Evolutionary conservation across 1,284 basidiomycete genomes (phyloP).

Genomic region (Ustilago lituana): DNA sequence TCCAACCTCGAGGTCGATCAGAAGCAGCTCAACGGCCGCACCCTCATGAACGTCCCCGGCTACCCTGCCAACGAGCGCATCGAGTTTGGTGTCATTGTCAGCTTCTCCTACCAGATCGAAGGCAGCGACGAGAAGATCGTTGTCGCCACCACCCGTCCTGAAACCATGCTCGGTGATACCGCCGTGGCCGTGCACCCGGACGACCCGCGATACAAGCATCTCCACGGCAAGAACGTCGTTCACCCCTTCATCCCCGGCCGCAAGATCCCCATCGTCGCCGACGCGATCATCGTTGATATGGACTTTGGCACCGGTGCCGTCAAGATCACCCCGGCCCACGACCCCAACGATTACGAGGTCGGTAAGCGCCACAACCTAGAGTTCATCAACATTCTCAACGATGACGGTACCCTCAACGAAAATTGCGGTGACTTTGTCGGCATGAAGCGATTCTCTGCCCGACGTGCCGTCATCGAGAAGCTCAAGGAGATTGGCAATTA

Average conservation of each 20-base stretch:
- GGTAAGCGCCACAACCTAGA: slow-evolving; percentile 87
- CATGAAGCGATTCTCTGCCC: slow-evolving; percentile 88
- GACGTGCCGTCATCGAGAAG: slow-evolving; percentile 83
- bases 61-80: slow-evolving; percentile 94
- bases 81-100: slow-evolving; percentile 96
- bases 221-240: slow-evolving; percentile 89
- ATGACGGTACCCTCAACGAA: slow-evolving; percentile 94
- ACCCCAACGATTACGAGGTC: slow-evolving; percentile 96
- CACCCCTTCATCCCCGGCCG: slow-evolving; percentile 89
- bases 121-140: slow-evolving; percentile 87
- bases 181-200: slow-evolving; percentile 96
- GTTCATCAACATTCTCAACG: slow-evolving; percentile 95
- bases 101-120: slow-evolving; percentile 92
- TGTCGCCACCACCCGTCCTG: slow-evolving; percentile 96
- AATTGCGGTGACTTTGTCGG: slow-evolving; percentile 84
- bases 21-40: slow-evolving; percentile 87
- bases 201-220: slow-evolving; percentile 91
- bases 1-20: slow-evolving; percentile 98
- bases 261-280: slow-evolving; percentile 87
- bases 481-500: slow-evolving; percentile 87
- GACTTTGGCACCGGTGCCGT: slow-evolving; percentile 97
- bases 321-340: slow-evolving; percentile 99
- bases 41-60: slow-evolving; percentile 88
- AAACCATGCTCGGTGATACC: slow-evolving; percentile 98
- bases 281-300: slow-evolving; percentile 89